Percentiles rank a stretch among this genome's conserved stretches.
Evolutionary conservation across 2,329 filamentous ascomycete species (phyloP).

Genomic region (Scolecobasidium constrictum): DNA sequence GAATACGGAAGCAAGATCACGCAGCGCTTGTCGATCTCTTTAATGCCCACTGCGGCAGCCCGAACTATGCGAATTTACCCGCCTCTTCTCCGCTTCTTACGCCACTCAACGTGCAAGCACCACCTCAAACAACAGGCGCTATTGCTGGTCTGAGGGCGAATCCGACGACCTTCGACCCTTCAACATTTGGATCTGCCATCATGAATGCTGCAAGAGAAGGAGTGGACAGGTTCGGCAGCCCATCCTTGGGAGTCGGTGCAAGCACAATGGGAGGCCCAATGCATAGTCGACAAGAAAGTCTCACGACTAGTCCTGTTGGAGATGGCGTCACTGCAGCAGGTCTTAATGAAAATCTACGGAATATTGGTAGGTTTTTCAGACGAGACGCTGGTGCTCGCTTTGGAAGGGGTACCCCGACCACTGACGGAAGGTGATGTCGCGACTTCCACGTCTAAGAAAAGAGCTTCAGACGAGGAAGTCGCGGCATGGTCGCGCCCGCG

Average conservation of each 20-base stretch:
- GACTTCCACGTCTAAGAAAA: no score
- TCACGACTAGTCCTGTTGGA: constrained; percentile 12
- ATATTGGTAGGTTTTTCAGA: constrained; percentile 92
- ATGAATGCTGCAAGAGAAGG: constrained; percentile 81
- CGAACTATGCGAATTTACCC: constrained; percentile 54
- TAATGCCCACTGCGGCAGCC: constrained; percentile 64
- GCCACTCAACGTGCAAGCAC: constrained; percentile 20
- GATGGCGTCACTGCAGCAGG: constrained; percentile 43
- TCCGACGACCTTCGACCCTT: constrained; percentile 58
- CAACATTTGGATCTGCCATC: constrained; percentile 74
- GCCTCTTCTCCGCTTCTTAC: constrained; percentile 25
- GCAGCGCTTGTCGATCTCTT: constrained; percentile 78
- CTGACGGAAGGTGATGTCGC: constrained; percentile 1
- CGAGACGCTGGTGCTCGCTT: constrained; percentile 74
- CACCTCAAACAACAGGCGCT: not conserved
- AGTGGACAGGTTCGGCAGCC: constrained; percentile 64
- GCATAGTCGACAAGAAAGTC: constrained; percentile 17
- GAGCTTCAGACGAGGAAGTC: no score
- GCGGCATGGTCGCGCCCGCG: no score
- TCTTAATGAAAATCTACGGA: constrained; percentile 88
- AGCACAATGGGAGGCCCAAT: constrained; percentile 18
- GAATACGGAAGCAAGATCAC: constrained; percentile 73
- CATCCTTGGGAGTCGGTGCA: constrained; percentile 25
- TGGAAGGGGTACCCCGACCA: constrained; percentile 35
- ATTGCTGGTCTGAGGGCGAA: constrained; percentile 14